Percentiles rank a stretch among this genome's conserved stretches.
Evolutionary conservation across 2,329 filamentous ascomycete species (phyloP).

Genomic region (Mycocentrospora acerina): DNA sequence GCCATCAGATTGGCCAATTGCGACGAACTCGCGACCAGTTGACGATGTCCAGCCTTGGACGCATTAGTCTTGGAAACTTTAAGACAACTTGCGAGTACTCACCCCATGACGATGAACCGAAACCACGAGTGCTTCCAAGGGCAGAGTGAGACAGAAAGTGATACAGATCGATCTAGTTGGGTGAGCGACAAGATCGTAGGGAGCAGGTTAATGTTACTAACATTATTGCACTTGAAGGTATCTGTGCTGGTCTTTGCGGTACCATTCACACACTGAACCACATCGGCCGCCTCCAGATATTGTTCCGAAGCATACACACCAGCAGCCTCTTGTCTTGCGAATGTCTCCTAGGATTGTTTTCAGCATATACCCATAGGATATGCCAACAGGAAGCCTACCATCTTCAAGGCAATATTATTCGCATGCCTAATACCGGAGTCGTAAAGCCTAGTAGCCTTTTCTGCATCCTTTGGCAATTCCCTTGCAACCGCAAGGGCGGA

Average conservation of each 20-base stretch:
- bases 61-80: slow-evolving; percentile 3
- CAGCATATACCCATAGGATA: slow-evolving; percentile 7
- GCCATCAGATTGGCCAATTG: slow-evolving; percentile 57
- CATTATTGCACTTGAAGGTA: slow-evolving; percentile 43
- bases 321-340: slow-evolving; percentile 34
- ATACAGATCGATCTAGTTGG: slow-evolving; percentile 53
- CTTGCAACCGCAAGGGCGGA: slow-evolving; percentile 36
- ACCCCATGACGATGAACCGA: slow-evolving; percentile 53
- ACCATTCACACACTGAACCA: slow-evolving; percentile 41
- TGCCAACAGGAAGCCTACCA: slow-evolving; percentile 14
- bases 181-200: slow-evolving; percentile 4
- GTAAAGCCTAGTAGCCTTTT: slow-evolving; percentile 39
- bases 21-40: slow-evolving; percentile 57
- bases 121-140: slow-evolving; percentile 51
- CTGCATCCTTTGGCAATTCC: slow-evolving; percentile 38
- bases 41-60: slow-evolving; percentile 51
- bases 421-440: slow-evolving; percentile 44
- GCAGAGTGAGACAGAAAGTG: slow-evolving; percentile 58
- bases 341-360: slow-evolving; percentile 37
- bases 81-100: not conserved
- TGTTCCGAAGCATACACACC: slow-evolving; percentile 38
- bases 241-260: slow-evolving; percentile 38
- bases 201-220: slow-evolving; percentile 14
- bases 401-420: slow-evolving; percentile 39
- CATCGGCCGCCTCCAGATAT: slow-evolving; percentile 36